phyloP scores from a whole-genome alignment of 805 yeast genomes.

The Martiniozyma abietophila region DNA sequence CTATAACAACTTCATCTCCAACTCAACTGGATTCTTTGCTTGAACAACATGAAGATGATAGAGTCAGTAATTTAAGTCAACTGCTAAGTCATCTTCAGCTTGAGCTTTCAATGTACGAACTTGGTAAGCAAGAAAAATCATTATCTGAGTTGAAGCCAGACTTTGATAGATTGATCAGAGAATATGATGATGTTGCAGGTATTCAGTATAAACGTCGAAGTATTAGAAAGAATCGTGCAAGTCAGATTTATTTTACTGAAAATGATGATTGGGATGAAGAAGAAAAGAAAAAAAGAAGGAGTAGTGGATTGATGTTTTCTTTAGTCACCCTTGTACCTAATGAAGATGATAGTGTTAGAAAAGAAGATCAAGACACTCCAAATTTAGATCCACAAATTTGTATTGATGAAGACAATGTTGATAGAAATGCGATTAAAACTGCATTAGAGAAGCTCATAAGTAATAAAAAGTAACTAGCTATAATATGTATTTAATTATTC shows the following conservation, averaged over 20 bases:
- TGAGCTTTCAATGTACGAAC: too few relatives aligned
- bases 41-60: constrained; percentile 18
- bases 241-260: constrained; percentile 4
- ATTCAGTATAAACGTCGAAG: too few relatives aligned
- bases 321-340: constrained; percentile 16
- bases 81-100: too few relatives aligned
- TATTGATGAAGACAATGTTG: neutral
- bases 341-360: constrained; percentile 3
- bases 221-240: too few relatives aligned
- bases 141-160: too few relatives aligned
- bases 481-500: too few relatives aligned
- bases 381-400: neutral
- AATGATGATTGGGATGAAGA: neutral
- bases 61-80: constrained; percentile 10
- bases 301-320: constrained; percentile 25
- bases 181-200: too few relatives aligned
- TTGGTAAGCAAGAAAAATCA: too few relatives aligned
- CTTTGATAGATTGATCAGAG: too few relatives aligned
- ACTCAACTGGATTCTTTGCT: constrained; percentile 11
- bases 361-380: neutral
- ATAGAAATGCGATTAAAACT: neutral
- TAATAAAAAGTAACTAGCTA: too few relatives aligned
- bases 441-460: too few relatives aligned
- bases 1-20: too few relatives aligned
- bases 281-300: constrained; percentile 15